phyloP scores from a whole-genome alignment of 192 early-diverging fungal genomes.

The Coemansia sp. region DNA sequence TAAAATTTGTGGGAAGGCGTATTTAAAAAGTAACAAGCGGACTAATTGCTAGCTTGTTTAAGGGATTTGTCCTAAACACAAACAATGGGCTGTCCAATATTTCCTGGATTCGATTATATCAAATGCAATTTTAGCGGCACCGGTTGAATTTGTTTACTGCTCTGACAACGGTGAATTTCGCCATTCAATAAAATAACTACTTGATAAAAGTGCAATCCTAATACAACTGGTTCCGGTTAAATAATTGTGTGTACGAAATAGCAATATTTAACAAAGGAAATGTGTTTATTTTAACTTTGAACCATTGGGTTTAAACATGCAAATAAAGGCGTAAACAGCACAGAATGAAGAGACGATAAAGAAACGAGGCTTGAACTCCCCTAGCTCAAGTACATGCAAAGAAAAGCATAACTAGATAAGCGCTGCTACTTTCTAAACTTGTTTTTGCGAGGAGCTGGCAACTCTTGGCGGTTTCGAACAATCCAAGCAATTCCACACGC shows the following conservation, averaged over 20 bases:
- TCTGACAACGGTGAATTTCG: not conserved
- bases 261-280: not conserved
- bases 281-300: not conserved
- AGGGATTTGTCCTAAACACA: not conserved
- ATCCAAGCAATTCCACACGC: constrained; percentile 64
- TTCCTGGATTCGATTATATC: not conserved
- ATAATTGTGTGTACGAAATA: not conserved
- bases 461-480: constrained; percentile 51
- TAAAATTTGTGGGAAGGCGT: not conserved
- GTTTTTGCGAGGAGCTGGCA: constrained; percentile 50
- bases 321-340: not conserved
- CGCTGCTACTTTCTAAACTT: constrained; percentile 40
- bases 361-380: not conserved
- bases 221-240: not conserved
- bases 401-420: not conserved
- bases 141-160: constrained; percentile 5
- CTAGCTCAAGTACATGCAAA: not conserved
- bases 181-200: not conserved
- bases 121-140: not conserved
- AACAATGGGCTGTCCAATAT: not conserved
- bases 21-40: not conserved
- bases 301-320: not conserved
- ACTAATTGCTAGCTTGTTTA: not conserved
- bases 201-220: not conserved
- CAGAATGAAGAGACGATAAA: not conserved